phyloP scores from a whole-genome alignment of 345 rosid genomes.

The Garcia nutans region DNA sequence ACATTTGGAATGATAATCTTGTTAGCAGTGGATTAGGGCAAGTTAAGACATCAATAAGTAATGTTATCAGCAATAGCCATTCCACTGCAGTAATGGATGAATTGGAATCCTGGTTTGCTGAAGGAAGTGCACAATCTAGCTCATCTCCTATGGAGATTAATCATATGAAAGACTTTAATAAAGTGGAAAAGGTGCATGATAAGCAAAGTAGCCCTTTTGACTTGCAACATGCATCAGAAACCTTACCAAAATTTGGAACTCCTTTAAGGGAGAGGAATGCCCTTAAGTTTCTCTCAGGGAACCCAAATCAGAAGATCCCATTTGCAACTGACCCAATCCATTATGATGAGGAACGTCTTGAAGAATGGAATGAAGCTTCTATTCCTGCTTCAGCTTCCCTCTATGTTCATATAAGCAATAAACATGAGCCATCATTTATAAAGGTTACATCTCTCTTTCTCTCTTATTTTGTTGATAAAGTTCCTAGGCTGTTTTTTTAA shows the following conservation, averaged over 20 bases:
- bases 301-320: conserved; percentile 22
- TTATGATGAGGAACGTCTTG: conserved; percentile 31
- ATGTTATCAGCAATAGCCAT: conserved; percentile 21
- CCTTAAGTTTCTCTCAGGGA: conserved; percentile 24
- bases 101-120: conserved; percentile 27
- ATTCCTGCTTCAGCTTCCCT: conserved; percentile 34
- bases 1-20: conserved; percentile 28
- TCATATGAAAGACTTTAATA: conserved; percentile 29
- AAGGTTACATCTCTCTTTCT: conserved; percentile 37
- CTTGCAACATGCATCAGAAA: conserved; percentile 34
- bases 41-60: conserved; percentile 28
- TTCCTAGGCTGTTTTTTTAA: conserved; percentile 22
- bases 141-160: conserved; percentile 28
- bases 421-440: conserved; percentile 27
- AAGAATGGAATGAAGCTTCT: conserved; percentile 33
- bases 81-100: conserved; percentile 27
- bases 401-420: conserved; percentile 18
- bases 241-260: conserved; percentile 20
- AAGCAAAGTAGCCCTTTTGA: conserved; percentile 18
- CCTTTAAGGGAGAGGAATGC: conserved; percentile 26
- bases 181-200: conserved; percentile 34
- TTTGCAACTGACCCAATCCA: conserved; percentile 21
- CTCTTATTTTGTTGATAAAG: conserved; percentile 9
- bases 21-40: conserved; percentile 23
- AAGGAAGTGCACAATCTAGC: conserved; percentile 22